Conservation (phyloP, 495 filamentous ascomycete species). For the Astrocystis sublimbata region DNA sequence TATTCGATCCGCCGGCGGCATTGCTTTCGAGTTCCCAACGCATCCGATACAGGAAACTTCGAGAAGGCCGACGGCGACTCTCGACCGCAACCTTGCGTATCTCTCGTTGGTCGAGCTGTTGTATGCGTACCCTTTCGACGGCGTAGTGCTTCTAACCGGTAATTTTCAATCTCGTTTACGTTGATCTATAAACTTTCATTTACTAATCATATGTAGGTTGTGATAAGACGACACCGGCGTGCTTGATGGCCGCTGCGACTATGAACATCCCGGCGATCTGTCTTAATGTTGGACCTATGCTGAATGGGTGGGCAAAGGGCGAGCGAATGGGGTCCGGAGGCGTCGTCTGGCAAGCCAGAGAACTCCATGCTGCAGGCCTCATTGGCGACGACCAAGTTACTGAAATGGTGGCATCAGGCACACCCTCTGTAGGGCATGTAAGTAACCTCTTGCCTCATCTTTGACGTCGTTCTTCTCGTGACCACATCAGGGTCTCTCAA, state of each 20-base stretch:
- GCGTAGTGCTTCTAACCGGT: conserved; percentile 57
- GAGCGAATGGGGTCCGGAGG: conserved; percentile 49
- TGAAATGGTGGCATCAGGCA: conserved; percentile 53
- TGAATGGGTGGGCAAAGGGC: conserved; percentile 52
- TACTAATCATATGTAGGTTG: no score
- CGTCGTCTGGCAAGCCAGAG: conserved; percentile 55
- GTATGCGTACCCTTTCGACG: conserved; percentile 55
- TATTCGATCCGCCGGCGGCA: conserved; percentile 54
- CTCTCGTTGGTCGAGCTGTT: conserved; percentile 54
- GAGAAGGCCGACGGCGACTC: conserved; percentile 51
- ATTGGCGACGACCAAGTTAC: conserved; percentile 50
- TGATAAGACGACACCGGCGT: conserved; percentile 59
- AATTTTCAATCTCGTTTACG: no score
- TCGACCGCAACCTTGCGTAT: conserved; percentile 58
- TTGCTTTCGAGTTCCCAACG: conserved; percentile 58
- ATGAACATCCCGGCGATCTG: conserved; percentile 59
- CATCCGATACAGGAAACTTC: conserved; percentile 58
- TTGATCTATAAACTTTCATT: no score
- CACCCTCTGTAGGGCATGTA: conserved; percentile 51
- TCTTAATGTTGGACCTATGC: conserved; percentile 58
- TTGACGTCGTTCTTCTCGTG: background rate
- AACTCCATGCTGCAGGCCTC: conserved; percentile 54
- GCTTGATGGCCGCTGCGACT: conserved; percentile 59
- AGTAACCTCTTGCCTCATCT: background rate
- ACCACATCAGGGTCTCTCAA: background rate